Evolutionary conservation across 495 filamentous ascomycete species (phyloP).

Genomic region (Elasticomyces elasticus): DNA sequence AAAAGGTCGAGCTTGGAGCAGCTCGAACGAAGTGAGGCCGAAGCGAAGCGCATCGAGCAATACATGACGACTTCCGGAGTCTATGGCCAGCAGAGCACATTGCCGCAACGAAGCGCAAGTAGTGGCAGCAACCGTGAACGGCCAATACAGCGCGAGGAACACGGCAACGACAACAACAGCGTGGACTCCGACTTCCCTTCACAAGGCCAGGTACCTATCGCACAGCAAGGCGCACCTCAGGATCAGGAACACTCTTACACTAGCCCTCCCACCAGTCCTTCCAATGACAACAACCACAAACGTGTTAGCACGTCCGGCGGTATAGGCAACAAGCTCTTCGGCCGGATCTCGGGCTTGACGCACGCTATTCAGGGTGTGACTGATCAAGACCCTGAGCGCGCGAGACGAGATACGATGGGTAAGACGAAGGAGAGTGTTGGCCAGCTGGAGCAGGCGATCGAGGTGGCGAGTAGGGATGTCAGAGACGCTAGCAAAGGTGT

Average conservation of each 20-base stretch:
- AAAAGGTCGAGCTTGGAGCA: constrained; percentile 70
- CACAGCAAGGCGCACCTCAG: constrained; percentile 35
- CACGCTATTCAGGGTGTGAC: constrained; percentile 94
- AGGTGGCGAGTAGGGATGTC: constrained; percentile 80
- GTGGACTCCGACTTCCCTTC: constrained; percentile 93
- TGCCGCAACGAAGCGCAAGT: constrained; percentile 51
- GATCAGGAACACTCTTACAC: constrained; percentile 1
- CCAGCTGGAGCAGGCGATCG: constrained; percentile 78
- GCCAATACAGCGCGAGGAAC: constrained; percentile 30
- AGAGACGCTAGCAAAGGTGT: constrained; percentile 80
- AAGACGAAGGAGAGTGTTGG: constrained; percentile 73
- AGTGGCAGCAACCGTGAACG: constrained; percentile 40
- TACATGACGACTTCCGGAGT: constrained; percentile 65
- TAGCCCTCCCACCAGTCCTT: constrained; percentile 31
- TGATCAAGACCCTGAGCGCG: constrained; percentile 89
- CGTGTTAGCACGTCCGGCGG: constrained; percentile 53
- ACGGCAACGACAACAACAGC: constrained; percentile 61
- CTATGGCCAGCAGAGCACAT: constrained; percentile 22
- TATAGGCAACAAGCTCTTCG: constrained; percentile 87
- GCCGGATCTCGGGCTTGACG: constrained; percentile 55
- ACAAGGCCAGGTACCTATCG: constrained; percentile 28
- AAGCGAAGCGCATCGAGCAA: constrained; percentile 84
- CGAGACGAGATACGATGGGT: constrained; percentile 82
- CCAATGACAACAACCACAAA: constrained; percentile 39
- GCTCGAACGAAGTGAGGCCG: constrained; percentile 77